Evolutionary conservation across 768 basidiomycete genomes (phyloP), one percentile per base, ranked within the genome.

Genomic region (Naganishia vishniacii): DNA sequence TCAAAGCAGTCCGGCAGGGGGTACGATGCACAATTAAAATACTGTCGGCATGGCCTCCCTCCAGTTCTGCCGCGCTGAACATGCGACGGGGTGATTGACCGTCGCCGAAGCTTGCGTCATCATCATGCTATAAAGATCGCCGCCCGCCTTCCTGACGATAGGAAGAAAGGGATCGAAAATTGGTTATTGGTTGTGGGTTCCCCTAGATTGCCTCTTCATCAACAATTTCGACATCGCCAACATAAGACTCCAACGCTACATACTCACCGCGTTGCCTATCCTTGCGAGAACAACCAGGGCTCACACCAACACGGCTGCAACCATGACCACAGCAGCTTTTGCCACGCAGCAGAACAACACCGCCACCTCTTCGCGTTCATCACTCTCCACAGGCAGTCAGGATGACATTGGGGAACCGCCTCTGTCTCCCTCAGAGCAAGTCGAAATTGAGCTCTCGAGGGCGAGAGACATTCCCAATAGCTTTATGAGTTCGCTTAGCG

Each of bases 381-480:
- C 53, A 9, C 15, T 56, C 4, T 40, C 34, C 23, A 34, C 53
- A 7, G 34, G 32, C 4, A 56, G 40, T 34, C 28, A 37, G 20
- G 53, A 56, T 13, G 53, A 56, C 26, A 56, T 56, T 20, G 53
- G 34, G 40, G 53, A 56, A 18, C 53, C 53, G 37, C 53, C 53
- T 23, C 16, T 63, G 15, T 51, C 62, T 4, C 62, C 62, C 28
- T 51, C 51, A 8, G 63, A 64, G 16, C 34, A 47, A 28, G 42
- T 64, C n/a, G 49, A 64, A 31, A 46, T 53, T 32, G 63, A 64
- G 53, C 20, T 64, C 11, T 44, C 63, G 15, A 25, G 31, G 37
- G 63, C 63, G 9, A 59, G 63, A 59, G 63, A 44, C 8, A 32
- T 64, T 23, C 63, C 63, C 20, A 58, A 28, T 23, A 42, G 51